Conservation (phyloP, 805 yeast genomes). For the Candida verbasci region DNA sequence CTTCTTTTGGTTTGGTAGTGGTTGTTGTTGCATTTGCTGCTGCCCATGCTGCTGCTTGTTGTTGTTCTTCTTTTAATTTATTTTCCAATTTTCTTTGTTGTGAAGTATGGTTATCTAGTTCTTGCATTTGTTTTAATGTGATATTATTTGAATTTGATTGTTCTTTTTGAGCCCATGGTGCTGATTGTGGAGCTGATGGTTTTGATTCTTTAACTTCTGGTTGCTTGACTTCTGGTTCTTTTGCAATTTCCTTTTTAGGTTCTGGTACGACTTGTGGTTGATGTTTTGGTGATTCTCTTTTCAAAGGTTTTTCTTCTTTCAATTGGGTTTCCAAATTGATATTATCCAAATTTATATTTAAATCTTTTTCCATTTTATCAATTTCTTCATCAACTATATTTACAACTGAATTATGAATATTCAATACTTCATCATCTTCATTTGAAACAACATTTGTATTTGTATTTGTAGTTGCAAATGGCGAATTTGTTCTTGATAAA, state of each 20-base stretch:
- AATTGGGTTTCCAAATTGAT: too few species aligned
- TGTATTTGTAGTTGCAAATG: conserved; percentile 23
- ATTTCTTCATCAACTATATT: conserved; percentile 35
- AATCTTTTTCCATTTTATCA: too few species aligned
- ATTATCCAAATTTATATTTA: too few species aligned
- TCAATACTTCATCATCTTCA: conserved; percentile 28
- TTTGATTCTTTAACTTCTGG: conserved; percentile 8
- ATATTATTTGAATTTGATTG: too few species aligned
- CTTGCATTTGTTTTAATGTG: conserved; percentile 51
- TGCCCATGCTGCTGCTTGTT: conserved; percentile 17
- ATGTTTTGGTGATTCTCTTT: conserved; percentile 2
- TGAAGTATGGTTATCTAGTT: conserved; percentile 47
- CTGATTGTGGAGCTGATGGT: conserved; percentile 22
- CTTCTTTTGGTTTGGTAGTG: conserved; percentile 2
- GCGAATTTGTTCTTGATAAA: conserved; percentile 36
- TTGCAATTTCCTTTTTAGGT: too few species aligned
- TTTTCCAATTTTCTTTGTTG: conserved; percentile 36
- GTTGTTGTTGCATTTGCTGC: conserved; percentile 12
- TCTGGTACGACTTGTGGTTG: conserved; percentile 4
- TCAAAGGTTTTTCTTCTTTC: background rate
- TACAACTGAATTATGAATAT: conserved; percentile 37
- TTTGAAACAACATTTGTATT: conserved; percentile 1
- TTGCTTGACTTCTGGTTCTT: background rate
- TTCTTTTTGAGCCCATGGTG: conserved; percentile 73
- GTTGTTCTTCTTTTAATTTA: conserved; percentile 25